A percentile compares a stretch with the other conserved stretches of the same genome.
Evolutionary conservation across 495 filamentous ascomycete genomes (phyloP).

Genomic region (Neurospora sp.): DNA sequence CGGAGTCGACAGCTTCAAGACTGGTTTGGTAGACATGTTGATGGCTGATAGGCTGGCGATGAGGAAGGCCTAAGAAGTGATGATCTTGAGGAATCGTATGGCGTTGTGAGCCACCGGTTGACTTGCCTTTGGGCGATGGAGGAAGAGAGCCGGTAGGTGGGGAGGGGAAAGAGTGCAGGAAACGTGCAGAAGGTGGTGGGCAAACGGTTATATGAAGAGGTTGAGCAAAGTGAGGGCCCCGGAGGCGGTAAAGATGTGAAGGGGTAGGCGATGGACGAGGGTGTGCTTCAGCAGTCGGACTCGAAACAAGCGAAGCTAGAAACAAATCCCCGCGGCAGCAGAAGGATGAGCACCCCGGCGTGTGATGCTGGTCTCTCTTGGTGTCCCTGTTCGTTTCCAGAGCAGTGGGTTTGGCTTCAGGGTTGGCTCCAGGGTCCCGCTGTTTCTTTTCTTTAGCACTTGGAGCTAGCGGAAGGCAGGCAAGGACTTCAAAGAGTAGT

Average conservation of each 20-base stretch:
- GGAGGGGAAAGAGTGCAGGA: slow-evolving; percentile 18
- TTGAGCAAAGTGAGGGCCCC: slow-evolving; percentile 13
- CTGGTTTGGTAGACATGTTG: slow-evolving; percentile 53
- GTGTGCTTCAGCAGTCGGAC: slow-evolving; percentile 3
- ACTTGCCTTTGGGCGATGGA: slow-evolving; percentile 21
- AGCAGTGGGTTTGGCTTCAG: slow-evolving; percentile 13
- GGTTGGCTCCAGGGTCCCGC: slow-evolving; percentile 8
- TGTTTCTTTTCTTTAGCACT: background rate
- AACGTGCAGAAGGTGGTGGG: slow-evolving; percentile 21
- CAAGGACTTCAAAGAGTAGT: slow-evolving; percentile 8
- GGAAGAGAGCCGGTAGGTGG: slow-evolving; percentile 27
- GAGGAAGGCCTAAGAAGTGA: slow-evolving; percentile 5
- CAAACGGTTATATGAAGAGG: slow-evolving; percentile 31
- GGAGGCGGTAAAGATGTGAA: slow-evolving; percentile 9
- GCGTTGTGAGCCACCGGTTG: slow-evolving; percentile 26
- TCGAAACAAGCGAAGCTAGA: slow-evolving; percentile 15
- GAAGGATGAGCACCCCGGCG: slow-evolving; percentile 12
- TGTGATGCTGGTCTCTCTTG: slow-evolving; percentile 16
- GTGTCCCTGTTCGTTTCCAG: slow-evolving; percentile 11
- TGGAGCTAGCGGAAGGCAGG: slow-evolving; percentile 5
- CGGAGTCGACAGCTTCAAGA: slow-evolving; percentile 65
- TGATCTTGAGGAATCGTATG: slow-evolving; percentile 34
- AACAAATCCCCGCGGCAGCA: slow-evolving; percentile 11
- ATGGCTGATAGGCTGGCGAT: slow-evolving; percentile 14
- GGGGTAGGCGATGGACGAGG: slow-evolving; percentile 6